These are phyloP conservation scores for Cytospora piceae DNA, from an alignment of 2,329 filamentous ascomycete species.

Conservation along the genomic window DNA sequence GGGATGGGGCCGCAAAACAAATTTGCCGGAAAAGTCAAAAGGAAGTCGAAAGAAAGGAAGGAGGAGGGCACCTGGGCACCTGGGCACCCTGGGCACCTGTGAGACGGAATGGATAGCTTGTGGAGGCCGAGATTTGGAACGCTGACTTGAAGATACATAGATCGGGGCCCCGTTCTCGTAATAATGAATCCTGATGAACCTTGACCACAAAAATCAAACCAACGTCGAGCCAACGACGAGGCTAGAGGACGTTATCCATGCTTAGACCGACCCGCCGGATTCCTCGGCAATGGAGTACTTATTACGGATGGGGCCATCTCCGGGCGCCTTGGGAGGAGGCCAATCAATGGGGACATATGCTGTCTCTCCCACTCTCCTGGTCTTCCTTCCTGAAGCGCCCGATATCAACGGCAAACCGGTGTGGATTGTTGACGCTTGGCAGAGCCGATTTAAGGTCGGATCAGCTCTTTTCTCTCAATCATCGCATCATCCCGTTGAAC, in stretches of 20 bases:
- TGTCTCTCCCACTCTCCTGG: background rate
- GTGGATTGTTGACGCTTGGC: background rate
- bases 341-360: conserved; percentile 8
- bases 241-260: conserved; percentile 15
- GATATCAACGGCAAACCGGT: background rate
- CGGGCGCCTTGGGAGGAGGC: background rate
- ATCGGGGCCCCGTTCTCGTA: background rate
- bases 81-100: too few relatives aligned
- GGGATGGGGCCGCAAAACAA: too few relatives aligned
- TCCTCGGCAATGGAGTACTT: conserved; percentile 3
- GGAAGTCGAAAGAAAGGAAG: background rate
- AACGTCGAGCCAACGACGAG: conserved; percentile 6
- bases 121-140: conserved; percentile 11
- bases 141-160: conserved; percentile 1
- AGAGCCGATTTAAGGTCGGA: background rate
- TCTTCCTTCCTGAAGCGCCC: background rate
- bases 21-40: background rate
- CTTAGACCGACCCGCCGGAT: conserved; percentile 16
- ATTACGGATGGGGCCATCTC: conserved; percentile 1
- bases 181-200: background rate
- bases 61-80: too few relatives aligned
- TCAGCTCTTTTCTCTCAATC: conserved; percentile 2
- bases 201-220: background rate
- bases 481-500: background rate
- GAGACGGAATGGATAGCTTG: conserved; percentile 17